phyloP scores from a whole-genome alignment of 1,284 basidiomycete species.

The Malassezia slooffiae region DNA sequence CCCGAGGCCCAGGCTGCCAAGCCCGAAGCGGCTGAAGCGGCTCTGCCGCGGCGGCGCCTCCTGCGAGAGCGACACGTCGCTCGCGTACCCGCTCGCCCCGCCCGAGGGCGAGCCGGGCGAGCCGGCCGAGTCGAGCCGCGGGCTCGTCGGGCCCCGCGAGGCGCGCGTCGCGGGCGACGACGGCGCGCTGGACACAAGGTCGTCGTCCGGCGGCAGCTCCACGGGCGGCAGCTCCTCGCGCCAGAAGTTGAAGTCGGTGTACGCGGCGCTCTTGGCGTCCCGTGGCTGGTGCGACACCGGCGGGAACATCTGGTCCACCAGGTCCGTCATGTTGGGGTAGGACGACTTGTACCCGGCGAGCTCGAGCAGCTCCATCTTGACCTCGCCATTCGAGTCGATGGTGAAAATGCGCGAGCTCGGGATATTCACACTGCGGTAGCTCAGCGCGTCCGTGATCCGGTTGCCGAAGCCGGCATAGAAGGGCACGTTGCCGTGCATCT shows the following conservation, averaged over 20 bases:
- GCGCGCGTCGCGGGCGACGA: conserved; percentile 5
- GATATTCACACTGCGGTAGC: conserved; percentile 88
- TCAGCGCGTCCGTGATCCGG: conserved; percentile 91
- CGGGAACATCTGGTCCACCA: conserved; percentile 99
- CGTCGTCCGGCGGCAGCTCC: conserved; percentile 57
- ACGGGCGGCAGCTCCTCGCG: conserved; percentile 58
- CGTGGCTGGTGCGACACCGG: conserved; percentile 64
- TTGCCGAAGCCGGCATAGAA: conserved; percentile 99
- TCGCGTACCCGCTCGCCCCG: too few relatives aligned
- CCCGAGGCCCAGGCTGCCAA: conserved; percentile 30
- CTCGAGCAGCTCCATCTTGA: conserved; percentile 93
- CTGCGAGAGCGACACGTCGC: not conserved
- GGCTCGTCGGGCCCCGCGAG: conserved; percentile 9
- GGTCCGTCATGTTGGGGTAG: conserved; percentile 94
- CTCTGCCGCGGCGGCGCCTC: conserved; percentile 11
- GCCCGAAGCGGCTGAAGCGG: conserved; percentile 20
- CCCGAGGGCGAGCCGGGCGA: conserved; percentile 11
- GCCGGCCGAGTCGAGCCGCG: not conserved
- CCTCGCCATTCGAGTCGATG: conserved; percentile 86
- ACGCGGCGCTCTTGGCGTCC: conserved; percentile 61
- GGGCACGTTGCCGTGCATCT: conserved; percentile 48
- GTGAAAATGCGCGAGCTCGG: conserved; percentile 93
- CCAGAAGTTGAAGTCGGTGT: conserved; percentile 97
- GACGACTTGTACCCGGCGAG: conserved; percentile 92
- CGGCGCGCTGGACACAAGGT: conserved; percentile 53